Conservation (phyloP, 768 basidiomycete species). For the Tricholoma bakamatsutake region DNA sequence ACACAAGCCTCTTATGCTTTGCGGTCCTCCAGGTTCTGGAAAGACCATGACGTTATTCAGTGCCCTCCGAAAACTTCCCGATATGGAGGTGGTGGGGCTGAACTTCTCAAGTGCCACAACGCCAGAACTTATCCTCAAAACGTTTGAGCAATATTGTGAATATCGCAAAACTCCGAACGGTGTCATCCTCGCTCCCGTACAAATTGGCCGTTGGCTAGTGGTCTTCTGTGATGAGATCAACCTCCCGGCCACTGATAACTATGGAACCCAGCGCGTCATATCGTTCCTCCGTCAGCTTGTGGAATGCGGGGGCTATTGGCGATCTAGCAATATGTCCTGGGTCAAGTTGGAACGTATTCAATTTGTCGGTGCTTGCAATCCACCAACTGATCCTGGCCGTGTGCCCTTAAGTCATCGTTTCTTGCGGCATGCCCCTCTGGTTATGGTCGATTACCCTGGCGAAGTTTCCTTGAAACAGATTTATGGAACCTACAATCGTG, state of each 20-base stretch:
- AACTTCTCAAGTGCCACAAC: conserved; percentile 99
- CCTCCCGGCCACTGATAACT: conserved; percentile 92
- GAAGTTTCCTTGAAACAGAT: conserved; percentile 96
- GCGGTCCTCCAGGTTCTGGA: conserved; percentile 98
- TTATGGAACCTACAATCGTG: conserved; percentile 96
- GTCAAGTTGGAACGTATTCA: conserved; percentile 98
- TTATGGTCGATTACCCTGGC: conserved; percentile 99
- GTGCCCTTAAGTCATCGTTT: conserved; percentile 98
- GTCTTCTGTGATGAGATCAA: conserved; percentile 99
- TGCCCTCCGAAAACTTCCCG: conserved; percentile 92
- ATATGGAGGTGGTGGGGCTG: conserved; percentile 98
- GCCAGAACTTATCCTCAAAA: conserved; percentile 96
- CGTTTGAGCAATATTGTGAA: conserved; percentile 99
- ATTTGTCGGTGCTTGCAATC: conserved; percentile 99
- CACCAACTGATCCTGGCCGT: conserved; percentile 97
- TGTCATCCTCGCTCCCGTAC: conserved; percentile 88
- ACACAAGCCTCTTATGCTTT: conserved; percentile 96
- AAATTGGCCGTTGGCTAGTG: conserved; percentile 97
- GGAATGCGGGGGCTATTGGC: conserved; percentile 92
- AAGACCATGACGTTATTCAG: conserved; percentile 99
- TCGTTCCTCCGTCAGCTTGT: conserved; percentile 97
- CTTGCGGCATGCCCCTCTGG: conserved; percentile 92
- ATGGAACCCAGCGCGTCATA: conserved; percentile 97
- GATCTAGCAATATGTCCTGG: conserved; percentile 93
- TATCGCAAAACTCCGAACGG: conserved; percentile 98